Evolutionary conservation across 371 early-diverging fungal genomes (phyloP).

Genomic region (Mucor irregularis): DNA sequence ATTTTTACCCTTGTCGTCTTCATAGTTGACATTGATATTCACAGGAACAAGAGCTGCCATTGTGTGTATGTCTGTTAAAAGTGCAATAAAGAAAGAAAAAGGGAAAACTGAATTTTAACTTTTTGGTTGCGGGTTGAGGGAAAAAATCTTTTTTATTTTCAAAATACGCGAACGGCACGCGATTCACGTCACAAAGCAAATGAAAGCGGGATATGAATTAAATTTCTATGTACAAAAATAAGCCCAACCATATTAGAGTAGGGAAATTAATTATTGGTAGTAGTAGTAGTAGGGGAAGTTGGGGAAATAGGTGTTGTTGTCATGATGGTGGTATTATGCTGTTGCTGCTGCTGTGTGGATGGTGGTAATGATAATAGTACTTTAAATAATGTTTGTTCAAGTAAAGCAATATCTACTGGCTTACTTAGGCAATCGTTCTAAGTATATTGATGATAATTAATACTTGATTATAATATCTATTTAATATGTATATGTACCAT

Average conservation of each 20-base stretch:
- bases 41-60: conserved; percentile 46
- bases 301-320: too few relatives aligned
- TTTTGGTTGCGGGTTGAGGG: too few relatives aligned
- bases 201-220: too few relatives aligned
- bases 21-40: conserved; percentile 33
- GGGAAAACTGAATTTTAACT: conserved; percentile 9
- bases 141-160: too few relatives aligned
- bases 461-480: too few relatives aligned
- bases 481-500: too few relatives aligned
- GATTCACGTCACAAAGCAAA: too few relatives aligned
- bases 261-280: too few relatives aligned
- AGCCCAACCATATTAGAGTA: too few relatives aligned
- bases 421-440: conserved; percentile 28
- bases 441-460: not conserved
- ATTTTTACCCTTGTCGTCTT: conserved; percentile 34
- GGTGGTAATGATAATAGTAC: not conserved
- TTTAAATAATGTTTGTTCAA: conserved; percentile 2
- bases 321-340: not conserved
- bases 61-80: not conserved
- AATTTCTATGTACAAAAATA: too few relatives aligned
- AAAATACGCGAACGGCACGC: too few relatives aligned
- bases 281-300: not conserved
- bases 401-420: conserved; percentile 11
- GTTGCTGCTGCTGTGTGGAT: too few relatives aligned
- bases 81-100: not conserved